phyloP scores from a whole-genome alignment of 1,139 yeast species.

The Suhomyces bolitotheri region DNA sequence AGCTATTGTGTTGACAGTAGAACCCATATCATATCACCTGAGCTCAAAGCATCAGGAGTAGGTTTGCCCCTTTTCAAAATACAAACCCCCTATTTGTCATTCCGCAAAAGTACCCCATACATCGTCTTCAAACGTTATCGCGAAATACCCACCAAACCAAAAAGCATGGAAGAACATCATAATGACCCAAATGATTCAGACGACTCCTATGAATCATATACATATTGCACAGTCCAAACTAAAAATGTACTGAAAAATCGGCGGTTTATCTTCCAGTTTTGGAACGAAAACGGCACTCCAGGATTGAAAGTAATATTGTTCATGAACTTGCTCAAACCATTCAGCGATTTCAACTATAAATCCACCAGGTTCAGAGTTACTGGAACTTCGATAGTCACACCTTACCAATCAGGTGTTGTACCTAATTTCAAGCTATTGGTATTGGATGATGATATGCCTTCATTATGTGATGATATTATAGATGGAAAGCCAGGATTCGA shows the following conservation, averaged over 20 bases:
- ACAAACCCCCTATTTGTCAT: conserved; percentile 36
- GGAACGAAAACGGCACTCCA: conserved; percentile 16
- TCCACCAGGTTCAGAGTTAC: conserved; percentile 41
- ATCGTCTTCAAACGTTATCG: conserved; percentile 33
- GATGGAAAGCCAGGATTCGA: conserved; percentile 34
- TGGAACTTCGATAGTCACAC: conserved; percentile 38
- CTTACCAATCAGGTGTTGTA: conserved; percentile 32
- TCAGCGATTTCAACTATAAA: conserved; percentile 42
- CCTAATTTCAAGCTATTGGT: conserved; percentile 39
- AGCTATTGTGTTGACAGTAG: conserved; percentile 27
- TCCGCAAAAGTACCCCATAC: conserved; percentile 40
- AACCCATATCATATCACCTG: conserved; percentile 36
- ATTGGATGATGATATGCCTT: conserved; percentile 37
- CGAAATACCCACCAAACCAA: conserved; percentile 35
- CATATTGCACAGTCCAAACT: conserved; percentile 35
- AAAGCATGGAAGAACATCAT: not conserved
- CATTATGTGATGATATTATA: conserved; percentile 38
- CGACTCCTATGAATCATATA: conserved; percentile 30
- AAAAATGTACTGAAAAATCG: conserved; percentile 32
- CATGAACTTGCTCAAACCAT: conserved; percentile 40
- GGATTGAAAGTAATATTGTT: conserved; percentile 32
- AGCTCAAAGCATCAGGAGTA: conserved; percentile 31
- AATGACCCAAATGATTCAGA: conserved; percentile 11
- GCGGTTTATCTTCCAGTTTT: conserved; percentile 33
- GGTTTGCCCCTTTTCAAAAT: conserved; percentile 44